Base-by-base conservation (phyloP, 192 early-diverging fungal genomes). In the Linderina pennispora region DNA sequence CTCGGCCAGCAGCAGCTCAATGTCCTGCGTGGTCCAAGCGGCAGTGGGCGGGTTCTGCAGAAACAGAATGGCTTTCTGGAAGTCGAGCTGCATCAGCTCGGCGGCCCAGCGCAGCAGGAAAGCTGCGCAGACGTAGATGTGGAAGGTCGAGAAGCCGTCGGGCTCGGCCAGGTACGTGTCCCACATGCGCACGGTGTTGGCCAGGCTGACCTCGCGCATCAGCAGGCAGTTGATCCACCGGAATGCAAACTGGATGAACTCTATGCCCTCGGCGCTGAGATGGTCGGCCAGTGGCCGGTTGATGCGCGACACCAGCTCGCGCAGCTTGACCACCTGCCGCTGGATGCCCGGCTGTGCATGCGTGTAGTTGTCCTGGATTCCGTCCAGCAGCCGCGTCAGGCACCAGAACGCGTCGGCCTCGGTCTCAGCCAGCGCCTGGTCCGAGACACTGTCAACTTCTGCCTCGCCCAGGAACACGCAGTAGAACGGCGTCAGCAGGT, bases 151-250 rank as follows among this genome's bases (percentile, higher is more conserved):
- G 51, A 99, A 98, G 3, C 72, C 72, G 23, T 68, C 56, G 23
- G 51, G 48, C 40, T 74, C 72, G 3, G 65, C 88, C 55, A 92
- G 60, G 58, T 98, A 99, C 28, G 94, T 94, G 55, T 99, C 97
- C 97, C 97, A 99, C 90, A 99, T 97, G 20, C 97, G 84, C 34
- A 99, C 87, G 2, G 83, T 96, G 53, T 80, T 86, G 40, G 76
- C 67, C 3, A 98, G 66, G 19, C 85, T 82, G 31, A 99, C 65
- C 64, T 99, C 97, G 34, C 97, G 82, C 93, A 98, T 94, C 50
- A 99, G 63, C 23, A 99, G 57, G 65, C 97, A 99, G 72, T 99
- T 99, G 83, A 98, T 94, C 97, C 97, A 99, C 39, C 97, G 80
- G 58, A 97, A 99, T 7, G 97, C 90, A 76, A 99, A 98, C 67